These are phyloP conservation scores for Dimargaris cristalligena DNA, from an alignment of 192 early-diverging fungal species.

Conservation along the genomic window DNA sequence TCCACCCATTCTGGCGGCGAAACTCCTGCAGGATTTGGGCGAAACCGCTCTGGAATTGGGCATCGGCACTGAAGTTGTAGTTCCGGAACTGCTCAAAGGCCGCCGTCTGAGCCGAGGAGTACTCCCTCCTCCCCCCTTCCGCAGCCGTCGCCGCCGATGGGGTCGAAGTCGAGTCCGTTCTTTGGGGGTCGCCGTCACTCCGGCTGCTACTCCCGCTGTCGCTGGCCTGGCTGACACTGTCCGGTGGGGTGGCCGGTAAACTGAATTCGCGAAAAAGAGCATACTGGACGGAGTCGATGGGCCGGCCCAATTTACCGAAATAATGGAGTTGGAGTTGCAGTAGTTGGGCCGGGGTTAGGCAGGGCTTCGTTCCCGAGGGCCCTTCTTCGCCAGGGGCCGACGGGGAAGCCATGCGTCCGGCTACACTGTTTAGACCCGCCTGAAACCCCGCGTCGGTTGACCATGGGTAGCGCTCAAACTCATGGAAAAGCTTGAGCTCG, in stretches of 20 bases:
- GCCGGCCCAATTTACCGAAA: background rate
- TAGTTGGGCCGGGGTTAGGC: background rate
- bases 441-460: conserved; percentile 11
- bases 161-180: background rate
- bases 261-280: background rate
- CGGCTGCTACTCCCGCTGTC: background rate
- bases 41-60: background rate
- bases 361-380: background rate
- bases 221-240: too few species aligned
- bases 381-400: background rate
- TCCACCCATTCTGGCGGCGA: background rate
- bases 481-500: conserved; percentile 15
- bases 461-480: conserved; percentile 22
- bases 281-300: background rate
- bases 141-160: background rate
- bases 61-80: conserved; percentile 3
- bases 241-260: too few species aligned
- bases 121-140: too few species aligned
- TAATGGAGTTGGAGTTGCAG: background rate
- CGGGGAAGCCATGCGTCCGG: background rate
- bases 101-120: background rate
- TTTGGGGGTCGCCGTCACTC: background rate
- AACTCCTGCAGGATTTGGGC: background rate
- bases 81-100: background rate
- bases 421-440: conserved; percentile 1